These are phyloP conservation scores for Cunninghamia lanceolata DNA, from an alignment of 75 land plant species.

Conservation along the genomic window DNA sequence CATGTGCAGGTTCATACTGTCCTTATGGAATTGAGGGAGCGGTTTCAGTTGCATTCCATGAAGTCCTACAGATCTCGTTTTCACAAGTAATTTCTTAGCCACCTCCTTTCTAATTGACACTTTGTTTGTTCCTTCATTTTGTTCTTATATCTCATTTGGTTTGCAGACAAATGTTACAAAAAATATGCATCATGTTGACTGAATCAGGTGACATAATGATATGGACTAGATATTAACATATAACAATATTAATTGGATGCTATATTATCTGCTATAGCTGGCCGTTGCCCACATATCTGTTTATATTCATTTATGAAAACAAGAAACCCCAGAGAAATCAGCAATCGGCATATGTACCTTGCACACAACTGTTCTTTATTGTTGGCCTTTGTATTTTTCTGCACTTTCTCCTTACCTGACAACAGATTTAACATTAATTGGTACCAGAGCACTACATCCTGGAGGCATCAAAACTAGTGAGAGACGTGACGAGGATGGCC, in stretches of 20 bases:
- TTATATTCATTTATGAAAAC: too few relatives aligned
- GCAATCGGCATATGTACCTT: too few relatives aligned
- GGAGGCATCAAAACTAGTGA: too few relatives aligned
- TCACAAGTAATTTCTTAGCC: constrained; percentile 54
- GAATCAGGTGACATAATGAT: neutral
- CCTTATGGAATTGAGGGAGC: constrained; percentile 70
- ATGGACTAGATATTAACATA: neutral
- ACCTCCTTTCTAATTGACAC: neutral
- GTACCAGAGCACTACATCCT: too few relatives aligned
- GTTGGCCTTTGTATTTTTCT: too few relatives aligned
- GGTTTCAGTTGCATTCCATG: constrained; percentile 96
- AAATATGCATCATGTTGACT: neutral
- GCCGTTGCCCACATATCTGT: too few relatives aligned
- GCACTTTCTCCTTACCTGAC: too few relatives aligned
- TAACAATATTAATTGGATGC: neutral
- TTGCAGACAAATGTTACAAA: neutral
- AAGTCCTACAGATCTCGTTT: constrained; percentile 91
- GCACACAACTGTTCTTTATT: too few relatives aligned
- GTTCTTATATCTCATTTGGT: neutral
- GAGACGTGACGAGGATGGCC: too few relatives aligned
- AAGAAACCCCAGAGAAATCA: too few relatives aligned
- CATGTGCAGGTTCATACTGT: constrained; percentile 81
- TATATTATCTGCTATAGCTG: neutral
- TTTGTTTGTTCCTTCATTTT: constrained; percentile 2
- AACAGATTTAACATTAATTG: too few relatives aligned